A percentile compares a stretch with the other conserved stretches of the same genome.
Evolutionary conservation across 2,329 filamentous ascomycete species (phyloP).

Genomic region (Corniculantispora saksenae): DNA sequence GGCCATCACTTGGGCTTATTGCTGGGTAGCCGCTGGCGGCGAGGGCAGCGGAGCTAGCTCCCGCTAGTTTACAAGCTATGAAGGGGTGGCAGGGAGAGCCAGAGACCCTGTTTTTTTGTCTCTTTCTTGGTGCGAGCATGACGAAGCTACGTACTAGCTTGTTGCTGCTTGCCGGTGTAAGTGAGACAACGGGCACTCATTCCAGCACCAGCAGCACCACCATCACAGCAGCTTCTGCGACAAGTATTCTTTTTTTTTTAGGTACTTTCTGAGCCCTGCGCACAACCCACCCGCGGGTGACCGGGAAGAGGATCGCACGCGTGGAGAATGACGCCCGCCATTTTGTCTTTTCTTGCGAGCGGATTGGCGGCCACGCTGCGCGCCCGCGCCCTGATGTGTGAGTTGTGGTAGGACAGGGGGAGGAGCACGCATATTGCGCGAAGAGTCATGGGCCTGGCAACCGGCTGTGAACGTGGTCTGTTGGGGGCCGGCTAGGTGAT

Average conservation of each 20-base stretch:
- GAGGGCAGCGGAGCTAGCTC: neutral
- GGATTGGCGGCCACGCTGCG: neutral
- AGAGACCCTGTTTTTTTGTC: neutral
- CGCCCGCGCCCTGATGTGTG: neutral
- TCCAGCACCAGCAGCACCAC: no score
- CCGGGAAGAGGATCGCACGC: slow-evolving; percentile 1
- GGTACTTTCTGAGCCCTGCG: neutral
- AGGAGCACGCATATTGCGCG: neutral
- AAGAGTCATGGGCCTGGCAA: neutral
- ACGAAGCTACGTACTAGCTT: no score
- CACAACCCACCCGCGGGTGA: neutral
- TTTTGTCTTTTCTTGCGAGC: neutral
- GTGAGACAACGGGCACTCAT: neutral
- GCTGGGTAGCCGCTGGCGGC: neutral
- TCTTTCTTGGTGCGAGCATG: neutral
- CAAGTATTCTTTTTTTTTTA: neutral
- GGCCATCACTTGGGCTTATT: neutral
- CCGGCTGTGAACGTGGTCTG: slow-evolving; percentile 7
- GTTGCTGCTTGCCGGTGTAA: neutral
- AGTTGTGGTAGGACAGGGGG: neutral
- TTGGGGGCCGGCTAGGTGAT: neutral
- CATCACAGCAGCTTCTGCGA: neutral
- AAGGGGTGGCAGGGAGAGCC: neutral
- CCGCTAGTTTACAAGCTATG: neutral
- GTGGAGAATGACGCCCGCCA: neutral